Percentiles rank a stretch among this genome's conserved stretches.
Evolutionary conservation across 805 yeast species (phyloP).

Genomic region (Cyberlindnera samutprakarnensis): DNA sequence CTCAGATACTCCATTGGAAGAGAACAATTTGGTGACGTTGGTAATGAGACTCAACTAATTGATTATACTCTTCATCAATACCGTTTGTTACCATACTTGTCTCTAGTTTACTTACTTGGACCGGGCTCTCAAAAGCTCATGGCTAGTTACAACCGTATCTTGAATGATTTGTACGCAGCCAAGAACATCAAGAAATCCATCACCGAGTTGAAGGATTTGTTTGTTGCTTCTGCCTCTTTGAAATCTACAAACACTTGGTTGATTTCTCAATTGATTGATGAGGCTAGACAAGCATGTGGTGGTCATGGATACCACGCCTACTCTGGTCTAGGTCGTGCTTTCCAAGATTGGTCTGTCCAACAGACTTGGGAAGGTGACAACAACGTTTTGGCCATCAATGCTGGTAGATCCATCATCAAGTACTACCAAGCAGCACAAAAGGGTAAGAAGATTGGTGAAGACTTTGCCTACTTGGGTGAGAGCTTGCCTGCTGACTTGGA

Average conservation of each 20-base stretch:
- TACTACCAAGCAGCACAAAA: constrained; percentile 31
- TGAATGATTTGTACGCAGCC: constrained; percentile 43
- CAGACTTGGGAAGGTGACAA: constrained; percentile 99
- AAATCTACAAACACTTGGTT: constrained; percentile 90
- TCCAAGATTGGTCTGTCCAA: constrained; percentile 93
- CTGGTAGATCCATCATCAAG: constrained; percentile 63
- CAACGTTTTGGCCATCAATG: constrained; percentile 73
- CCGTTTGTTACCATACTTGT: constrained; percentile 77
- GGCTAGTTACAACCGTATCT: constrained; percentile 39
- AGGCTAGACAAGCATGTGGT: constrained; percentile 90
- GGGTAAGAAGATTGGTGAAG: constrained; percentile 26
- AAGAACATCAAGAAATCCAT: constrained; percentile 45
- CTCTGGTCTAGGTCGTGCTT: constrained; percentile 84
- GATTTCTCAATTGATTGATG: constrained; percentile 72
- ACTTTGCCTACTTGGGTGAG: constrained; percentile 24
- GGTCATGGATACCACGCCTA: constrained; percentile 96
- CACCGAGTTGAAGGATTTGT: constrained; percentile 62
- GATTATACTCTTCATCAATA: constrained; percentile 88
- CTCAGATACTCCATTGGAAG: constrained; percentile 59
- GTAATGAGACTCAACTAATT: constrained; percentile 63
- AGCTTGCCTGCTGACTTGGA: constrained; percentile 21
- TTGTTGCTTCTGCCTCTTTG: constrained; percentile 78
- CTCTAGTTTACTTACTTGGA: constrained; percentile 69
- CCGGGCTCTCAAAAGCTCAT: constrained; percentile 62
- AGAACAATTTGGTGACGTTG: constrained; percentile 55